A percentile compares a stretch with the other conserved stretches of the same genome.
Conservation (phyloP, 805 yeast genomes). For the Wickerhamomyces rabaulensis region DNA sequence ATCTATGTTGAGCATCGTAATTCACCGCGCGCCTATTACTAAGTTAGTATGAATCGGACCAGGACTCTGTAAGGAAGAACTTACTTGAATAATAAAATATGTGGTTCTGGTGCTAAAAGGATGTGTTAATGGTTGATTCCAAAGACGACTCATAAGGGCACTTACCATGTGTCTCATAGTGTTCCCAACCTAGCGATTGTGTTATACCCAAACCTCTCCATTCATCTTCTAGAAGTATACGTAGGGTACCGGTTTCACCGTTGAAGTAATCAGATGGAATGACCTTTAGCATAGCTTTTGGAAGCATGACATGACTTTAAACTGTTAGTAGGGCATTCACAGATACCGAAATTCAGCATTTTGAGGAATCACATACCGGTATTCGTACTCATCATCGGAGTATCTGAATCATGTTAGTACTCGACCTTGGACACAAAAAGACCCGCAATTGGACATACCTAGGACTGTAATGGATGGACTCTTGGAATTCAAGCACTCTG, state of each 20-base stretch:
- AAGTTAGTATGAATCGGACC: not conserved
- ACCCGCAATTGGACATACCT: slow-evolving; percentile 29
- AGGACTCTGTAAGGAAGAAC: slow-evolving; percentile 3
- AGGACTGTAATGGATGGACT: slow-evolving; percentile 90
- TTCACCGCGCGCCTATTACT: slow-evolving; percentile 48
- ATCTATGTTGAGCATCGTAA: slow-evolving; percentile 35
- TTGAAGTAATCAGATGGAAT: slow-evolving; percentile 94
- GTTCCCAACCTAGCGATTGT: slow-evolving; percentile 96
- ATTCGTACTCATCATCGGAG: slow-evolving; percentile 87
- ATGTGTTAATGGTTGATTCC: slow-evolving; percentile 11
- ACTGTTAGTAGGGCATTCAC: not conserved
- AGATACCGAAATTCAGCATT: no score
- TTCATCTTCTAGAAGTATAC: slow-evolving; percentile 89
- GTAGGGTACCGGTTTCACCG: slow-evolving; percentile 87
- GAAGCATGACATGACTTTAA: slow-evolving; percentile 86
- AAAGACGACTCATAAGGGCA: not conserved
- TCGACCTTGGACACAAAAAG: not conserved
- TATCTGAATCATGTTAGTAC: slow-evolving; percentile 41
- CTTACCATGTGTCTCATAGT: slow-evolving; percentile 82
- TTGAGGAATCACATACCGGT: slow-evolving; percentile 35
- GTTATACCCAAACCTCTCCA: slow-evolving; percentile 99
- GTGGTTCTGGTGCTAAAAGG: slow-evolving; percentile 85
- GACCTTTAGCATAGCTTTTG: slow-evolving; percentile 89
- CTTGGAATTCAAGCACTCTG: slow-evolving; percentile 85
- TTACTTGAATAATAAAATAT: slow-evolving; percentile 75